Percentiles rank a stretch among this genome's conserved stretches.
Conservation (phyloP, 73 alveolate species). For the Paramecium sexaurelia region DNA sequence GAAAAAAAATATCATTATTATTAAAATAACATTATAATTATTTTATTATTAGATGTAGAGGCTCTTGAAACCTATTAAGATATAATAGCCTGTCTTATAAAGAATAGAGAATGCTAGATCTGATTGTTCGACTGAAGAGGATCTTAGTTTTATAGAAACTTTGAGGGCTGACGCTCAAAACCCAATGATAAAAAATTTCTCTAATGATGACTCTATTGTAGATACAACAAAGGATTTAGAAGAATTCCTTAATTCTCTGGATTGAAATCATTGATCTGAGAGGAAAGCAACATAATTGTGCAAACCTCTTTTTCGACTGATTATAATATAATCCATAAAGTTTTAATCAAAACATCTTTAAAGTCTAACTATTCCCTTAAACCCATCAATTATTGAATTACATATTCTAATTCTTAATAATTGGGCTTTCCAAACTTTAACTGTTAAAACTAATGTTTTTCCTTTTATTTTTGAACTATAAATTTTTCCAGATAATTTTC, state of each 20-base stretch:
- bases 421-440: not conserved
- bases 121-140: not conserved
- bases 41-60: conserved; percentile 4
- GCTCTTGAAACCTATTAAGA: not conserved
- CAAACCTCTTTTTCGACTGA: conserved; percentile 26
- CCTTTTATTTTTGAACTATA: not conserved
- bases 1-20: not conserved
- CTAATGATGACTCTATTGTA: not conserved
- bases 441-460: not conserved
- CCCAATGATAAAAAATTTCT: conserved; percentile 38
- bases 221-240: conserved; percentile 19
- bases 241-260: conserved; percentile 37
- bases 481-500: not conserved
- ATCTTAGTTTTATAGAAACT: conserved; percentile 30
- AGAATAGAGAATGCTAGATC: not conserved
- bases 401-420: not conserved
- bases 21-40: conserved; percentile 19
- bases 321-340: conserved; percentile 10
- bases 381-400: not conserved
- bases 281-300: not conserved
- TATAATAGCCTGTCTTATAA: not conserved
- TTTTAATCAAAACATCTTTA: not conserved
- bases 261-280: not conserved
- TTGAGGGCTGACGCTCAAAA: conserved; percentile 29
- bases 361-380: not conserved